phyloP scores from a whole-genome alignment of 202 grass and related monocot species.

The Setaria viridis region DNA sequence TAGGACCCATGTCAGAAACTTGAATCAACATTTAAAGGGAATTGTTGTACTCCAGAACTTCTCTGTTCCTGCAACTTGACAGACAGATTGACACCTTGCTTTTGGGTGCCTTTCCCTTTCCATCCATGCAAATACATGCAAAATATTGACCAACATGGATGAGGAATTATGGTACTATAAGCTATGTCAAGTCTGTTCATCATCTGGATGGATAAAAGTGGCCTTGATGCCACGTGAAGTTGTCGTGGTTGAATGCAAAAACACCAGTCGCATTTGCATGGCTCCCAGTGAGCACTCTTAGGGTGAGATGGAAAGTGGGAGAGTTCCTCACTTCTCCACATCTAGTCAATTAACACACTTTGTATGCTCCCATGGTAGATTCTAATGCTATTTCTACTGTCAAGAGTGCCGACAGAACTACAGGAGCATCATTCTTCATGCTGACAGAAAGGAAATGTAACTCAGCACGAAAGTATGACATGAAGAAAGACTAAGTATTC shows the following conservation, averaged over 20 bases:
- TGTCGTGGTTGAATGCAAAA: constrained; percentile 24
- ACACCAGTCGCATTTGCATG: neutral
- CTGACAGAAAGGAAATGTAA: neutral
- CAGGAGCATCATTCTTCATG: neutral
- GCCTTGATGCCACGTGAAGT: constrained; percentile 1
- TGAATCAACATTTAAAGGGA: neutral
- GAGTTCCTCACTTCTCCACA: neutral
- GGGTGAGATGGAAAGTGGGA: neutral
- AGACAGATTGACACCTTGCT: neutral
- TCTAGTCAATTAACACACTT: neutral
- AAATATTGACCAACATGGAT: neutral
- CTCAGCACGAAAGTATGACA: neutral
- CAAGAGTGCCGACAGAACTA: constrained; percentile 1
- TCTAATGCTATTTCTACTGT: neutral
- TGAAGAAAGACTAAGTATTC: neutral
- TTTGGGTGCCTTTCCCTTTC: neutral
- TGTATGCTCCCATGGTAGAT: neutral
- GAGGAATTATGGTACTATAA: constrained; percentile 31
- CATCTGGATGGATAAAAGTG: constrained; percentile 4
- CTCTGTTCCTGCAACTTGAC: constrained; percentile 19
- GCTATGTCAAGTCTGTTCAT: constrained; percentile 7
- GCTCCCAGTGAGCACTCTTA: neutral
- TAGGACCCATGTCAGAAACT: neutral
- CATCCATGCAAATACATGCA: neutral
- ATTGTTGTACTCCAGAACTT: neutral